Conservation (phyloP, 305 asterid genomes). For the Caryopteris hybrid region DNA sequence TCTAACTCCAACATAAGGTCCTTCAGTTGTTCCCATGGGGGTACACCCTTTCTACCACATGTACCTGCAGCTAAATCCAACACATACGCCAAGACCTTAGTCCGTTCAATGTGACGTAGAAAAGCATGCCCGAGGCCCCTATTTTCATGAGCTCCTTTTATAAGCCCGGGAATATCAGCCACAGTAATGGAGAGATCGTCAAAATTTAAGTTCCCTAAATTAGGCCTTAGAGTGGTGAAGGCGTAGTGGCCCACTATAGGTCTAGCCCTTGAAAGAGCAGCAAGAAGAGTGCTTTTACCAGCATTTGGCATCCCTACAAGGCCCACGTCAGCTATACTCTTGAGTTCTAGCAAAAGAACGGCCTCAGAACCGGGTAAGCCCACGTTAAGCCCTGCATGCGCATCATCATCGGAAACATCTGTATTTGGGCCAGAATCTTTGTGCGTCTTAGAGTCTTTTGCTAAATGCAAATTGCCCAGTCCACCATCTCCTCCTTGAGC, state of each 20-base stretch:
- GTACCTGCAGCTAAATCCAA: constrained; percentile 66
- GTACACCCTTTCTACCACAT: constrained; percentile 67
- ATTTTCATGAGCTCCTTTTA: constrained; percentile 85
- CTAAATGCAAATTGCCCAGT: constrained; percentile 53
- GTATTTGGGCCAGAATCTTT: constrained; percentile 24
- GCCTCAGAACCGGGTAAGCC: constrained; percentile 74
- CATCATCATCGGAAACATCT: constrained; percentile 37
- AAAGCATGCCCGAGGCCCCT: constrained; percentile 95
- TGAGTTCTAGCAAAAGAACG: constrained; percentile 70
- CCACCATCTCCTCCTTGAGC: constrained; percentile 94
- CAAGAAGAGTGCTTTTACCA: constrained; percentile 94
- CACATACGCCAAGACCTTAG: constrained; percentile 80
- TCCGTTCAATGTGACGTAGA: constrained; percentile 84
- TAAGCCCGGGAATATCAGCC: constrained; percentile 91
- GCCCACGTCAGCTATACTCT: constrained; percentile 94
- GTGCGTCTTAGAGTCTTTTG: constrained; percentile 22
- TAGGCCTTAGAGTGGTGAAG: constrained; percentile 92
- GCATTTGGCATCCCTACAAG: constrained; percentile 97
- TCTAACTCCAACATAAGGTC: constrained; percentile 77
- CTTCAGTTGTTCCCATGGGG: constrained; percentile 85
- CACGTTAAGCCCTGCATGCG: constrained; percentile 21
- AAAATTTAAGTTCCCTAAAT: constrained; percentile 66
- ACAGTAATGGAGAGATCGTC: constrained; percentile 76
- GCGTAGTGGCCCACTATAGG: constrained; percentile 86
- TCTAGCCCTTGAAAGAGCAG: constrained; percentile 81